Conservation (phyloP, 2,329 filamentous ascomycete genomes). For the Fusarium austroafricanum region DNA sequence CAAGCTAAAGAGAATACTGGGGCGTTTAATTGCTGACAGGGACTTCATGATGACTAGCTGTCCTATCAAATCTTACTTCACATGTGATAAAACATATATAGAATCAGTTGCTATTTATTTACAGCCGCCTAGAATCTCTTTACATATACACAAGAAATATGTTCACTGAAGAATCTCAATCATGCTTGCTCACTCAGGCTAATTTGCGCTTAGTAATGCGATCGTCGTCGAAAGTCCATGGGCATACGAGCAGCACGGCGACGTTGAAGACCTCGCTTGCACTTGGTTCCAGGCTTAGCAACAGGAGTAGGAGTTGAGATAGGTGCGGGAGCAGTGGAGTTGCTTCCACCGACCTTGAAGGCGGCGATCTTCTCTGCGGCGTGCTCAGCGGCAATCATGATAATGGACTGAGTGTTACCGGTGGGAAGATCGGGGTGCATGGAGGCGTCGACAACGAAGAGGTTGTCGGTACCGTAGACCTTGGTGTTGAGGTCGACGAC, state of each 20-base stretch:
- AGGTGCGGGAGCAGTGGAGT: conserved; percentile 27
- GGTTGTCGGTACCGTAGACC: conserved; percentile 70
- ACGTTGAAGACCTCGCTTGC: conserved; percentile 8
- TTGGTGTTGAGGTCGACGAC: conserved; percentile 68
- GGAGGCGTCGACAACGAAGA: conserved; percentile 71
- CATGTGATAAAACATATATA: no score
- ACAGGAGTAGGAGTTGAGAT: conserved; percentile 18
- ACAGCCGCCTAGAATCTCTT: neutral
- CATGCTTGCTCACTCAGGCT: neutral
- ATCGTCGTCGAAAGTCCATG: conserved; percentile 29
- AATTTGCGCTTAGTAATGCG: conserved; percentile 1
- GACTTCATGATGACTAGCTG: neutral
- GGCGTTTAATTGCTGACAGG: neutral
- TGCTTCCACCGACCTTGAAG: conserved; percentile 21
- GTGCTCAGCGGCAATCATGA: conserved; percentile 46
- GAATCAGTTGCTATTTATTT: conserved; percentile 18
- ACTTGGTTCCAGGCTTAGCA: conserved; percentile 12
- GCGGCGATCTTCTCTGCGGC: conserved; percentile 44
- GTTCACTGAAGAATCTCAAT: neutral
- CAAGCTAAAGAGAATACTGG: fast-evolving
- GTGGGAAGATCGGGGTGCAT: conserved; percentile 65
- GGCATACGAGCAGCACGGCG: conserved; percentile 17
- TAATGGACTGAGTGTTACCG: conserved; percentile 46
- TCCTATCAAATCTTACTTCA: neutral
- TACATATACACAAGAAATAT: conserved; percentile 23